A percentile compares a stretch with the other conserved stretches of the same genome.
These are phyloP conservation scores for Thelonectria blattea DNA, from an alignment of 2,329 filamentous ascomycete genomes.

Conservation along the genomic window DNA sequence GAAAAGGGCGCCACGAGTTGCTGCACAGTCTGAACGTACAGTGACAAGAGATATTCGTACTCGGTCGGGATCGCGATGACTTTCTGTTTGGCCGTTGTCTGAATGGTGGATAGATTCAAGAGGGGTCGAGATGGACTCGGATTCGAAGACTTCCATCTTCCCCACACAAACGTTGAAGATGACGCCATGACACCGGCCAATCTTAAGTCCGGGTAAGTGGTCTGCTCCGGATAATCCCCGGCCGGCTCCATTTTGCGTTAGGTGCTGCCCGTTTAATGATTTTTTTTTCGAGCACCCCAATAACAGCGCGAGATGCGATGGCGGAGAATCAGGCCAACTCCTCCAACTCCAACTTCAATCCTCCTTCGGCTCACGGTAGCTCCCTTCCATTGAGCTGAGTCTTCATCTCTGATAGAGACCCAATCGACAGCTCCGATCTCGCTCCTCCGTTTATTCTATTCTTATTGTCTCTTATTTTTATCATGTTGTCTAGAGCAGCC, in stretches of 20 bases:
- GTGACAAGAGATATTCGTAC: not conserved
- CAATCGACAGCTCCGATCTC: constrained; percentile 1
- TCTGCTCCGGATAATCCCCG: constrained; percentile 29
- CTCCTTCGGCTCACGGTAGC: constrained; percentile 11
- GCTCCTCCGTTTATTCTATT: not conserved
- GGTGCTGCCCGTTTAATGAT: constrained; percentile 16
- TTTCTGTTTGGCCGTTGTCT: not conserved
- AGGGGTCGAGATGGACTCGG: not conserved
- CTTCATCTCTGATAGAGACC: constrained; percentile 5
- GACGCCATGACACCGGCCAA: constrained; percentile 12
- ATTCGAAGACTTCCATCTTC: not conserved
- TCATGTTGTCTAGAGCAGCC: constrained; percentile 50
- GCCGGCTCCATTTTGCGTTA: constrained; percentile 8
- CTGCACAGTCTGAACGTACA: not conserved
- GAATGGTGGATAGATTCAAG: not conserved
- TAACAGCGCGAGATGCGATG: constrained; percentile 35
- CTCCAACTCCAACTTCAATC: constrained; percentile 5
- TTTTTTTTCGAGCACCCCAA: constrained; percentile 34
- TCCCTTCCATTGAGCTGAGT: constrained; percentile 30
- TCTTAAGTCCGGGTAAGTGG: constrained; percentile 9
- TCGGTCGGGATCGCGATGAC: not conserved
- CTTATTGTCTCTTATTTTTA: not conserved
- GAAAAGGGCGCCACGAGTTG: not conserved
- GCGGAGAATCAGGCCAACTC: constrained; percentile 38
- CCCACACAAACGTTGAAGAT: constrained; percentile 4